These are phyloP conservation scores for Elsinoe perseae DNA, from an alignment of 2,329 filamentous ascomycete genomes.

Conservation along the genomic window DNA sequence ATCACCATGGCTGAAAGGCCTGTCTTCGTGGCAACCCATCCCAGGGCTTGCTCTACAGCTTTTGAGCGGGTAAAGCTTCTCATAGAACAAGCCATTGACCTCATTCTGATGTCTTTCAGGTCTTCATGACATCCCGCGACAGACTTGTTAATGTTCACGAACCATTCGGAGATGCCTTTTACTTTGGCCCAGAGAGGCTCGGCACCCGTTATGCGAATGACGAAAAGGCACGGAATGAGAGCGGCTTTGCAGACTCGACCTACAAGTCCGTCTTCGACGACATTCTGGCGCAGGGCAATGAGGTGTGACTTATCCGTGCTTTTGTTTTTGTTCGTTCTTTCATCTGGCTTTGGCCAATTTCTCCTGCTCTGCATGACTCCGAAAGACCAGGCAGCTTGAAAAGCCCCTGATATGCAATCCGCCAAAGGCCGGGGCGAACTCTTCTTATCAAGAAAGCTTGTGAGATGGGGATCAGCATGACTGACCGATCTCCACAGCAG, in stretches of 20 bases:
- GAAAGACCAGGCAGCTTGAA: background rate
- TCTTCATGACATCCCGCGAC: conserved; percentile 91
- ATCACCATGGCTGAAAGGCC: conserved; percentile 62
- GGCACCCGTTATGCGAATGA: conserved; percentile 71
- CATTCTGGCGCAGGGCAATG: conserved; percentile 62
- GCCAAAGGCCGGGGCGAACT: conserved; percentile 6
- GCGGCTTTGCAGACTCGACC: conserved; percentile 62
- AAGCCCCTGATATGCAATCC: background rate
- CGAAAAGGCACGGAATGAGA: conserved; percentile 44
- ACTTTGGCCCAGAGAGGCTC: conserved; percentile 86
- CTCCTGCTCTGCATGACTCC: conserved; percentile 20
- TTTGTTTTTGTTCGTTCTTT: conserved; percentile 13
- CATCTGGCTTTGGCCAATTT: conserved; percentile 18
- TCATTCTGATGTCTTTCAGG: conserved; percentile 43
- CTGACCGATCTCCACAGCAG: conserved; percentile 46
- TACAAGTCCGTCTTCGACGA: conserved; percentile 70
- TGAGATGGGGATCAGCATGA: background rate
- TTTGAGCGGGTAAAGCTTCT: conserved; percentile 72
- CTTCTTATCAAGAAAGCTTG: background rate
- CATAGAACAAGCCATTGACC: conserved; percentile 17
- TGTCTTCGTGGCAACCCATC: conserved; percentile 90
- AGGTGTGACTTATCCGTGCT: conserved; percentile 50
- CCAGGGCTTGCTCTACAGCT: conserved; percentile 88
- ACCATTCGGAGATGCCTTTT: conserved; percentile 94
- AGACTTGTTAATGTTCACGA: conserved; percentile 81